These are phyloP conservation scores for Phoma herbarum DNA, from an alignment of 2,329 filamentous ascomycete genomes.

Conservation along the genomic window DNA sequence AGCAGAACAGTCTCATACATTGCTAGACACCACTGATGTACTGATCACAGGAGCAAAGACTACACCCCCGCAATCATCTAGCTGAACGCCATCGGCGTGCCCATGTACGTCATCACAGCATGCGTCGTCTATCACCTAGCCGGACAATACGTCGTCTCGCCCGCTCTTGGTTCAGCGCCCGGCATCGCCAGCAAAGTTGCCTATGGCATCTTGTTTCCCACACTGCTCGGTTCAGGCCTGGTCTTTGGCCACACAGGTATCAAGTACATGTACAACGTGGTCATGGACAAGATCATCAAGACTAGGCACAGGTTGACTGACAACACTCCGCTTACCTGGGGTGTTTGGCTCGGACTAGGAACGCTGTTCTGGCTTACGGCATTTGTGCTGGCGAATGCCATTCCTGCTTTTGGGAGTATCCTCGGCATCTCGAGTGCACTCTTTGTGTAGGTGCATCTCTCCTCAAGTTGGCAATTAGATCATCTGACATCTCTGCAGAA, in stretches of 20 bases:
- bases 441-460: conserved; percentile 58
- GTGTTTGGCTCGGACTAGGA: conserved; percentile 42
- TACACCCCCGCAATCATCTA: conserved; percentile 17
- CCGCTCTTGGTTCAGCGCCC: conserved; percentile 69
- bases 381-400: conserved; percentile 71
- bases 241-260: conserved; percentile 73
- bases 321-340: conserved; percentile 41
- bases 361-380: conserved; percentile 65
- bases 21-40: not conserved
- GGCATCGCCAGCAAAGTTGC: conserved; percentile 66
- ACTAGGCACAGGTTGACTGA: conserved; percentile 7
- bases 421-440: conserved; percentile 66
- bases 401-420: conserved; percentile 72
- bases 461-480: not conserved
- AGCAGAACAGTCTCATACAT: conserved; percentile 57
- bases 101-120: conserved; percentile 68
- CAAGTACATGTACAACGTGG: conserved; percentile 69
- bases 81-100: conserved; percentile 56
- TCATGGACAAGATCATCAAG: conserved; percentile 54
- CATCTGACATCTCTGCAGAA: not conserved
- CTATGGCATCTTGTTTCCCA: conserved; percentile 71
- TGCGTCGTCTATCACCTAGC: conserved; percentile 71
- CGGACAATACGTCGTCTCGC: conserved; percentile 66
- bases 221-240: conserved; percentile 73
- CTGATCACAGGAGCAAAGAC: conserved; percentile 8